Base-by-base conservation (phyloP, 768 basidiomycete genomes). In the Tricholoma saponaceum region DNA sequence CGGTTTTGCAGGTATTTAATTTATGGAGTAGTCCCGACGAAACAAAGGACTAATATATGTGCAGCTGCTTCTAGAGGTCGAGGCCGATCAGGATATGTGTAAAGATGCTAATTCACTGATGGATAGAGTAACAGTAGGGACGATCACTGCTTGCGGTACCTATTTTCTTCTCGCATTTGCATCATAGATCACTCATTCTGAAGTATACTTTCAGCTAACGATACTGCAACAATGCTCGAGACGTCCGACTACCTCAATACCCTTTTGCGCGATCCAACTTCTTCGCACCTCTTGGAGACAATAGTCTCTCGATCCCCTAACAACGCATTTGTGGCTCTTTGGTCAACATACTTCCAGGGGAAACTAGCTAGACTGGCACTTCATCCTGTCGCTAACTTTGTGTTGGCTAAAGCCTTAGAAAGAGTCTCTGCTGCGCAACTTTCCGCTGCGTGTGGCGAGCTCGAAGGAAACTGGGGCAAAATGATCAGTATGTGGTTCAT, bases 301-400 rank as follows among this genome's bases (percentile, higher is more conserved):
- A 75, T 96, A 30, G 82, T 95, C 22, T 70, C 74, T 5, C 79
- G 81, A 51, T 82, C 85, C 16, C 86, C 92, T 0, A 70, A 76
- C 5, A 64, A 72, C 16, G 79, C 86, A 1, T 95, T 95, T 66
- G 67, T 72, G 30, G 64, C 77, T 0, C 66, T 97, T 5, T 98
- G 96, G 96, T 65, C 72, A 2, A 79, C 80, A 0, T 95, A 97
- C 72, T 88, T 98, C 67, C 70, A 74, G 44, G 85, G 84, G n/a
- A 85, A 86, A 60, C 75, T 97, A 35, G 71, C 79, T 3, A 82
- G 87, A 56, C 75, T 97, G 26, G 86, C 89, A 16, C 76, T 80
- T 18, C 96, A 99, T 70, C 93, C 95, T 2, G 90, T 95, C 2
- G 94, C 92, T 12, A 99, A 98, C 67, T 99, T 94, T 64, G 95